Evolutionary conservation across 805 yeast genomes (phyloP).

Genomic region (Lipomyces anomalus): DNA sequence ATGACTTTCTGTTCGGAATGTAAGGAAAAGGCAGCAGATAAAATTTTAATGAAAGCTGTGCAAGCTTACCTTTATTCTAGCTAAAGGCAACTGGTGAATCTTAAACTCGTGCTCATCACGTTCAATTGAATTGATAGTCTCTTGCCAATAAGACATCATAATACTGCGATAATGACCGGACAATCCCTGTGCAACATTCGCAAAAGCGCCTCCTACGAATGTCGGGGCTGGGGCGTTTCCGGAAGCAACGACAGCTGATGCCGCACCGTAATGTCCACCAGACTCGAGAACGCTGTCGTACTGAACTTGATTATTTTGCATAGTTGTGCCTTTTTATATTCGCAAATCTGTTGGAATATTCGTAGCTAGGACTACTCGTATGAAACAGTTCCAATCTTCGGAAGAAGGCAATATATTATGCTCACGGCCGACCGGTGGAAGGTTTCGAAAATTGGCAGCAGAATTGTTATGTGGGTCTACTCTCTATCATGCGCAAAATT

Average conservation of each 20-base stretch:
- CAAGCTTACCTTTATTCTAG: constrained; percentile 72
- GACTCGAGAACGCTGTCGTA: constrained; percentile 21
- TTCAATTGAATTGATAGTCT: constrained; percentile 84
- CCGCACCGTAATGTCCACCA: constrained; percentile 26
- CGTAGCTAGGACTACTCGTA: neutral
- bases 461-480: too few relatives aligned
- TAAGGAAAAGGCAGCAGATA: too few relatives aligned
- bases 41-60: neutral
- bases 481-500: too few relatives aligned
- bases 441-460: too few relatives aligned
- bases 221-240: constrained; percentile 25
- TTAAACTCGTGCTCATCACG: constrained; percentile 86
- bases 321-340: too few relatives aligned
- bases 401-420: neutral
- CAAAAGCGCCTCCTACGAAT: constrained; percentile 55
- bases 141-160: constrained; percentile 98
- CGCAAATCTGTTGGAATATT: neutral
- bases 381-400: neutral
- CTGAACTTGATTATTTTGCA: constrained; percentile 13
- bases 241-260: constrained; percentile 24
- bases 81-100: constrained; percentile 89
- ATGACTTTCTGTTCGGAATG: constrained; percentile 19
- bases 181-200: constrained; percentile 90
- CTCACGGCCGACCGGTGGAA: too few relatives aligned
- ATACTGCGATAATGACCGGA: constrained; percentile 73